Evolutionary conservation across 2,329 filamentous ascomycete genomes (phyloP).

Genomic region (Cercospora brassicicola): DNA sequence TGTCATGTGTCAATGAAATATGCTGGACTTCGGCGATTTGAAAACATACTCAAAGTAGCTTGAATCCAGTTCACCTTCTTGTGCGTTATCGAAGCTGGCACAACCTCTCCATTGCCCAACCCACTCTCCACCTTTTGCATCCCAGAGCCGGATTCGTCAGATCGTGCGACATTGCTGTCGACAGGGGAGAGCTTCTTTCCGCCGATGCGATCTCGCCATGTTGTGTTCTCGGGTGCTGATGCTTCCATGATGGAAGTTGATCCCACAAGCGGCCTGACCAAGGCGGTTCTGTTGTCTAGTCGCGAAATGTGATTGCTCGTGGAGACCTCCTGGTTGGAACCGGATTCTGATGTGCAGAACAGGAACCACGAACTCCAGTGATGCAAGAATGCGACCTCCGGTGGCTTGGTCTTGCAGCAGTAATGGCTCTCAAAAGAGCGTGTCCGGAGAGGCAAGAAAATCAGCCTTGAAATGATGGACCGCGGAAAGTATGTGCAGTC

Average conservation of each 20-base stretch:
- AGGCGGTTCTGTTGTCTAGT: neutral
- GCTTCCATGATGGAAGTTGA: neutral
- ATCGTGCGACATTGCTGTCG: conserved; percentile 8
- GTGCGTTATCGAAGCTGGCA: conserved; percentile 8
- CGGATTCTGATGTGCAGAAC: neutral
- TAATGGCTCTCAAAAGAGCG: neutral
- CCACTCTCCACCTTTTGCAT: conserved; percentile 8
- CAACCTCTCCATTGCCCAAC: conserved; percentile 2
- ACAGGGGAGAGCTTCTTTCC: conserved; percentile 8
- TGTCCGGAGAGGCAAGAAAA: neutral
- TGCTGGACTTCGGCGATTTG: neutral
- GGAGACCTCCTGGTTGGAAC: neutral
- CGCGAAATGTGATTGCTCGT: neutral
- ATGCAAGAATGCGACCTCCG: neutral
- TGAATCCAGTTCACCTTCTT: conserved; percentile 13
- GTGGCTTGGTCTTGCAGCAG: neutral
- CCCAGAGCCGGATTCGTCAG: conserved; percentile 2
- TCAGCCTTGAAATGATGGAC: neutral
- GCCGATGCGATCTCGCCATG: conserved; percentile 29
- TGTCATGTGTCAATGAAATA: conserved; percentile 10
- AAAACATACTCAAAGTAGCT: conserved; percentile 12
- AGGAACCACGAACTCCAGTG: neutral
- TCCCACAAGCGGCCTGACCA: neutral
- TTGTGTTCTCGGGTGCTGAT: conserved; percentile 27
- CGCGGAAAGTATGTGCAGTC: neutral